Evolutionary conservation across 225 moss, liverwort and hornwort species (phyloP).

Genomic region (Marchantia paleacea): DNA sequence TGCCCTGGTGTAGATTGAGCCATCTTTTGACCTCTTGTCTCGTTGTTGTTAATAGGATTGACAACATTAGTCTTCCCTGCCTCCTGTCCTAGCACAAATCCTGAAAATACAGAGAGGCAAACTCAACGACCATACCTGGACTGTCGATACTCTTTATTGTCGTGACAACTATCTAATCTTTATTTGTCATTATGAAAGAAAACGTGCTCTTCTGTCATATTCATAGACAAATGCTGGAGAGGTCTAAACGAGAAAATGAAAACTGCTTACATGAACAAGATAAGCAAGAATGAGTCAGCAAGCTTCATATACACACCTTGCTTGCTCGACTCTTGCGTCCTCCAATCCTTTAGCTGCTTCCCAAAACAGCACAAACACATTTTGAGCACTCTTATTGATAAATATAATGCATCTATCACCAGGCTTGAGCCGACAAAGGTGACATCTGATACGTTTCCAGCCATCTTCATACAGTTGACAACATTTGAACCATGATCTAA

Average conservation of each 20-base stretch:
- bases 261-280: background rate
- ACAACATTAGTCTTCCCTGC: background rate
- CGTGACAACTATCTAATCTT: background rate
- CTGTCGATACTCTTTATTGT: background rate
- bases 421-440: background rate
- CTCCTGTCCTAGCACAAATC: constrained; percentile 15
- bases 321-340: background rate
- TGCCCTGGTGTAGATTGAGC: background rate
- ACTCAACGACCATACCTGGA: background rate
- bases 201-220: background rate
- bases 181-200: background rate
- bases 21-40: background rate
- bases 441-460: background rate
- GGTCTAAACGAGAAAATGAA: background rate
- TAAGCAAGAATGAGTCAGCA: background rate
- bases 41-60: background rate
- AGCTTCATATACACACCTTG: constrained; percentile 12
- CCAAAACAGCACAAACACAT: background rate
- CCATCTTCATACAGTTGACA: background rate
- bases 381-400: background rate
- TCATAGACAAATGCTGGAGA: background rate
- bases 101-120: background rate
- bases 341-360: constrained; percentile 13
- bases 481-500: background rate
- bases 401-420: background rate